Conservation (phyloP, 192 early-diverging fungal genomes). For the Umbelopsis vinacea region DNA sequence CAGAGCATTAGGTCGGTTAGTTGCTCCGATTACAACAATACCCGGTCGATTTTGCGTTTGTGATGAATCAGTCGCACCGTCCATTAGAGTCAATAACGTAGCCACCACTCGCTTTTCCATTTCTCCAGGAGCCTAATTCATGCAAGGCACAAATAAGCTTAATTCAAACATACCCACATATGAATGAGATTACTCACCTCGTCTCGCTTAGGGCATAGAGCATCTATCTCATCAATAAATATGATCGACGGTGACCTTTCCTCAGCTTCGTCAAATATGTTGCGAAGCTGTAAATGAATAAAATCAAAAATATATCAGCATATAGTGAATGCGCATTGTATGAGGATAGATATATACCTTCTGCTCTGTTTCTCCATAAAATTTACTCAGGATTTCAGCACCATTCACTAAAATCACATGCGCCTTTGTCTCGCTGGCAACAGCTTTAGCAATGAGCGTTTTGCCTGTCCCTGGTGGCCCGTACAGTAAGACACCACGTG, state of each 20-base stretch:
- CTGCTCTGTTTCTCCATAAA: conserved; percentile 93
- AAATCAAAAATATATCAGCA: background rate
- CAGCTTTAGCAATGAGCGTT: conserved; percentile 89
- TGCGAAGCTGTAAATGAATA: conserved; percentile 54
- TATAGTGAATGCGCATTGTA: background rate
- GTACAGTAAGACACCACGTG: conserved; percentile 87
- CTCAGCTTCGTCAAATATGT: conserved; percentile 74
- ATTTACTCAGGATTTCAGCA: conserved; percentile 88
- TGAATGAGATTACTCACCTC: conserved; percentile 49
- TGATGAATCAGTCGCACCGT: conserved; percentile 57
- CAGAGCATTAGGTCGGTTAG: conserved; percentile 87
- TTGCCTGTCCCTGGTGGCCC: conserved; percentile 98
- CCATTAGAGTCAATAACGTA: conserved; percentile 93
- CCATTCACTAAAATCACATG: conserved; percentile 88
- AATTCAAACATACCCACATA: too few species aligned
- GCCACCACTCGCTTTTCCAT: conserved; percentile 91
- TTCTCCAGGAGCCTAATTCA: conserved; percentile 66
- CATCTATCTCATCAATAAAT: conserved; percentile 95
- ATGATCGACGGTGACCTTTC: conserved; percentile 81
- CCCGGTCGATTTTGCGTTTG: conserved; percentile 23
- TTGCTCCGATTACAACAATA: conserved; percentile 89
- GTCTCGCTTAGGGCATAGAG: conserved; percentile 87
- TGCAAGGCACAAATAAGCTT: background rate
- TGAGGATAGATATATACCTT: conserved; percentile 50
- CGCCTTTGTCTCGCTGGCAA: conserved; percentile 76